phyloP scores from a whole-genome alignment of 345 rosid species.

The Linum trigynum region DNA sequence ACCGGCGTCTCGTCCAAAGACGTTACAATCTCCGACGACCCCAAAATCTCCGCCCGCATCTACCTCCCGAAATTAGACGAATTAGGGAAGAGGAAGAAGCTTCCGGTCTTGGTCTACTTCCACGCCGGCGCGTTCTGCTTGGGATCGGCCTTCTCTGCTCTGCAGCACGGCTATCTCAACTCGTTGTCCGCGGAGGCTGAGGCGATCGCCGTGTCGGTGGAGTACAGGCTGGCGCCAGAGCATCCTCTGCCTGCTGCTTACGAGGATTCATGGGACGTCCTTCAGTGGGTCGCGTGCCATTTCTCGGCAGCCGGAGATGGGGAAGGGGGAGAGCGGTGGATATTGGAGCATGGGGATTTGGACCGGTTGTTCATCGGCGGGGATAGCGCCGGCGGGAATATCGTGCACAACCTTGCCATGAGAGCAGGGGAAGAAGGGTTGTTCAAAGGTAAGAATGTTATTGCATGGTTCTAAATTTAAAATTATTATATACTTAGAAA shows the following conservation, averaged over 20 bases:
- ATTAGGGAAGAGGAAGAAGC: conserved; percentile 10
- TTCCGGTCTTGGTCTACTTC: conserved; percentile 42
- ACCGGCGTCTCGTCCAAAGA: conserved; percentile 31
- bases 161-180: conserved; percentile 2
- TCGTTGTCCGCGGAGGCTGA: conserved; percentile 16
- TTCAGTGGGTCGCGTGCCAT: conserved; percentile 32
- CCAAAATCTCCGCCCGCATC: conserved; percentile 24
- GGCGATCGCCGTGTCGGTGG: conserved; percentile 36
- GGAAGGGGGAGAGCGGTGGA: not conserved
- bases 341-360: conserved; percentile 3
- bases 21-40: conserved; percentile 2
- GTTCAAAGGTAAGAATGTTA: not conserved
- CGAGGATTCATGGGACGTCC: conserved; percentile 46
- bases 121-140: conserved; percentile 48
- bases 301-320: not conserved
- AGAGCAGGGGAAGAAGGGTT: not conserved
- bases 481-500: too few relatives aligned
- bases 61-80: conserved; percentile 18
- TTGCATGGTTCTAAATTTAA: too few relatives aligned
- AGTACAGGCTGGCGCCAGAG: conserved; percentile 59
- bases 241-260: conserved; percentile 40
- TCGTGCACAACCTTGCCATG: not conserved
- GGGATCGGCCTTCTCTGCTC: conserved; percentile 28
- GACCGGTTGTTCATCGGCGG: not conserved
- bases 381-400: conserved; percentile 9